Evolutionary conservation across 23 red algal species (phyloP), one percentile per base, ranked within the genome.

Genomic region (Gracilaria caudata): DNA sequence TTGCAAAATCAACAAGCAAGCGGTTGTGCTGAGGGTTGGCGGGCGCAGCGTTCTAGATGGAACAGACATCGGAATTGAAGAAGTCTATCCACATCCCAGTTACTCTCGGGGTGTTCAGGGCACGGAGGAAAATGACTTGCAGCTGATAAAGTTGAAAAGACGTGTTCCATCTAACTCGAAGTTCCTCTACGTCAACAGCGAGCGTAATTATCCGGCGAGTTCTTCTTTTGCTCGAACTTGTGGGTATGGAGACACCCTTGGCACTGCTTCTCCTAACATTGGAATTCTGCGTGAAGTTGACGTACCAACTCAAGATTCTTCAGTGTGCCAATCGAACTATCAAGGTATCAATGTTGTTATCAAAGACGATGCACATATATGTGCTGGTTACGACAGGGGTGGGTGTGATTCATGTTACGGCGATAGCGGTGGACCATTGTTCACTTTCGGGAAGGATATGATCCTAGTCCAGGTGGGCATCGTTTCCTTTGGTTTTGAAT

Each of bases 401-500:
- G 64, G 64, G 17, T 92, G 89, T 65, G 89, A 92, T 58, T 60
- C 78, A 53, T 92, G 89, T 64, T 58, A 77, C 4, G 78, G 65
- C 10, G 89, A 92, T 37, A 80, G 71, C 54, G 89, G 89, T 7
- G 78, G 89, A 19, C 89, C 89, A 12, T 64, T 92, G 38, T 75
- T 84, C 49, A 35, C 70, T 17, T 49, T 58, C 19, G 77, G 35
- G 17, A 58, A 59, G 23, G 68, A 79, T 37, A 21, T 56, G 30
- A 51, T 35, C 6, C 33, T 78, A 23, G 89, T 92, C n/a, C 89
- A 84, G 36, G 66, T 92, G 32, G 89, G 45, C 4, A 77, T 92
- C 43, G 89, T 92, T 21, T 92, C 89, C 24, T 92, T 77, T 84
- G 89, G 89, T 7, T 37, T 51, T 16, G 89, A 78, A 33, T 92